Evolutionary conservation across 2,329 filamentous ascomycete species (phyloP), one percentile per base, ranked within the genome.

Genomic region (Endothia cerciana): DNA sequence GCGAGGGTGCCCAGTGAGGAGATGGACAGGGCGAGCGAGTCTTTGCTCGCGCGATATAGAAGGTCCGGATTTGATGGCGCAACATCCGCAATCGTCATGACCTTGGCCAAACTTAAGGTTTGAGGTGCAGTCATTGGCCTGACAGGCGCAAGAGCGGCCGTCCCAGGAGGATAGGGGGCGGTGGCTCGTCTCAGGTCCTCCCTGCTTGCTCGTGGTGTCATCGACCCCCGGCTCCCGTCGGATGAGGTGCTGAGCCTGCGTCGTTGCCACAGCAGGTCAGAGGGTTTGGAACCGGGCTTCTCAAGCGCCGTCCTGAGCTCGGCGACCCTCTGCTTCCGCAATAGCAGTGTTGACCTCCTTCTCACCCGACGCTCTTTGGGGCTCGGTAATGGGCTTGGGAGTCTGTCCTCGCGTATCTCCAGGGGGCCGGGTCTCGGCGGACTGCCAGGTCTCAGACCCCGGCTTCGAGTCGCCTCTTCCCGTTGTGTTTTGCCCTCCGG

Each of bases 181-280:
- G 60, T 41, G 28, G 47, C 53, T 33, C 17, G 22, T 63, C 71
- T 76, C n/a, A 68, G 70, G 17, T 73, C 72, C 15, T 58, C 56
- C 25, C 70, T 73, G 40, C 65, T 56, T 25, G 53, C 49, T 13
- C 47, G 47, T 5, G 60, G 47, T 40, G 57, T 62, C 51, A n/a
- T 11, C 13, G 51, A 55, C 15, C 57, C 62, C 15, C 30, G 49
- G 30, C 60, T 64, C 17, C 43, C 61, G 1, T 60, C 58, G 22
- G 66, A 66, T 17, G 66, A 66, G 17, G 25, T 40, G 40, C 66
- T 68, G 47, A 63, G 43, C n/a, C 56, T 53, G 36, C 66, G 66
- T 43, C 66, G 66, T 43, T 57, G 41, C 66, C 60, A 64, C 10
- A 68, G 43, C 43, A 68, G 40, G 25, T 68, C 66, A n/a, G 60